phyloP scores from a whole-genome alignment of 495 filamentous ascomycete genomes.

The Umbilicaria muhlenbergii region DNA sequence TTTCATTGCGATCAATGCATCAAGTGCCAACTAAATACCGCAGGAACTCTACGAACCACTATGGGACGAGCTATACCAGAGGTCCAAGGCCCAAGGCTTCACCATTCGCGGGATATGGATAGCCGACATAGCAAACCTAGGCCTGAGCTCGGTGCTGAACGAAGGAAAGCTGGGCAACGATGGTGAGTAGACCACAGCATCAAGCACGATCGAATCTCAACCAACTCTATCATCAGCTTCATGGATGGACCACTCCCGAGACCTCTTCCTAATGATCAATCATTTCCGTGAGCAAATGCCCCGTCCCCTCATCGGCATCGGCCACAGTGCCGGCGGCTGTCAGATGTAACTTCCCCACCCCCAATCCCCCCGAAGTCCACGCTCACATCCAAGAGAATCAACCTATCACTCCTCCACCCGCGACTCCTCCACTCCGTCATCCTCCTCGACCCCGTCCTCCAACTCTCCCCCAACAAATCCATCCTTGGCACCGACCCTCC shows the following conservation, averaged over 20 bases:
- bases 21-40: background rate
- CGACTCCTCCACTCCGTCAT: slow-evolving; percentile 63
- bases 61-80: slow-evolving; percentile 56
- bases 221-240: slow-evolving; percentile 29
- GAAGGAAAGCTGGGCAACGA: slow-evolving; percentile 62
- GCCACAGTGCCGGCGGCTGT: slow-evolving; percentile 77
- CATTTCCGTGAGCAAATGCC: slow-evolving; percentile 69
- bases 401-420: slow-evolving; percentile 60
- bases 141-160: slow-evolving; percentile 60
- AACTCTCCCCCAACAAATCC: slow-evolving; percentile 25
- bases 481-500: background rate
- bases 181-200: slow-evolving; percentile 31
- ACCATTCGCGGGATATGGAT: slow-evolving; percentile 74
- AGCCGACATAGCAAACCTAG: slow-evolving; percentile 65
- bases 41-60: slow-evolving; percentile 81
- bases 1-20: background rate
- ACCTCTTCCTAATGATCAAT: slow-evolving; percentile 80
- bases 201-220: background rate
- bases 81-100: slow-evolving; percentile 39
- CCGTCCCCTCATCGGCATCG: slow-evolving; percentile 74
- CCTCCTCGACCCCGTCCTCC: slow-evolving; percentile 69
- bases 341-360: slow-evolving; percentile 34
- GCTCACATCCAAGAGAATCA: slow-evolving; percentile 18
- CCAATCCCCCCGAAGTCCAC: background rate
- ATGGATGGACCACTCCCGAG: slow-evolving; percentile 79